Evolutionary conservation across 2,329 filamentous ascomycete species (phyloP), one percentile per base, ranked within the genome.

Genomic region (Ophiocordyceps camponoti-floridani): DNA sequence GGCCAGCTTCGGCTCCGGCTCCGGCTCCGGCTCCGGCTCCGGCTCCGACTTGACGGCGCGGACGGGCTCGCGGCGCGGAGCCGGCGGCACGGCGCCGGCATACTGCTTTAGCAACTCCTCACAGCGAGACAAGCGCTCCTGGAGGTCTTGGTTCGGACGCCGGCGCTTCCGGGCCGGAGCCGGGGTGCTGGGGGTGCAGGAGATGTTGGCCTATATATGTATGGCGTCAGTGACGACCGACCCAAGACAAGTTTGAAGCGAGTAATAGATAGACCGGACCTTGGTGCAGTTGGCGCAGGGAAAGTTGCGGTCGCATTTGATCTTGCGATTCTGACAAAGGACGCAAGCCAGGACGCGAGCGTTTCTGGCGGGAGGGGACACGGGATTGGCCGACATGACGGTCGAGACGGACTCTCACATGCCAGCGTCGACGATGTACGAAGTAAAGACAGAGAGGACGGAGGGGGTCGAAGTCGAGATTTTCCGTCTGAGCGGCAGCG

Each of bases 231-330:
- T 26, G 31, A 7, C 16, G 19, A 19, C 4, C 3, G 9, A 27
- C 6, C 6, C 13, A 30, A 19, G 16, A 16, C 28, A 31, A 19
- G 26, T 23, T n/a, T n/a, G n/a, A n/a, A n/a, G n/a, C n/a, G 12
- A 16, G n/a, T 28, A 42, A 37, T 19, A 28, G 12, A 42, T 16
- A 26, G 27, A 16, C 18, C 60, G 48, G 51, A 77, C 73, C 67
- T 77, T 77, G 54, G 71, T 59, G 51, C 73, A 77, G 51, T 77
- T 77, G 47, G 72, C 69, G 52, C 73, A 77, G 4, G 73, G 74
- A 38, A 69, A 73, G 40, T 67, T 68, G 48, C 73, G 67, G 52
- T 77, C 73, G 58, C 74, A 78, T 56, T 75, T 76, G 58, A 77
- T 77, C 60, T 78, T 77, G 52, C 74, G 68, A 53, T 73, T 70